Percentiles rank a stretch among this genome's conserved stretches.
These are phyloP conservation scores for Termitomyces sp. DNA, from an alignment of 768 basidiomycete genomes.

Conservation along the genomic window DNA sequence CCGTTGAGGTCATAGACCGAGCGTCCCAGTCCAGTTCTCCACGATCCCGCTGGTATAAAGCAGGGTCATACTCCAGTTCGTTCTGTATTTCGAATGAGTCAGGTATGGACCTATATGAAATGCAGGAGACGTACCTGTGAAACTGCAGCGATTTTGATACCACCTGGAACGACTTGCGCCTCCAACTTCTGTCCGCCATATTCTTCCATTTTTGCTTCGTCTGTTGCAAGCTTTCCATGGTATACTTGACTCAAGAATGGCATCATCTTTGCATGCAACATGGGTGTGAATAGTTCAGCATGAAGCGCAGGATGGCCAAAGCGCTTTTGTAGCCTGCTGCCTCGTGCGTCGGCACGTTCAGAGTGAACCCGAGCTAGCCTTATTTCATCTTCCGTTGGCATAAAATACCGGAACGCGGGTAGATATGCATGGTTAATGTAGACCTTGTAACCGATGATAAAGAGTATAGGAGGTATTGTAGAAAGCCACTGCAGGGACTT, in stretches of 20 bases:
- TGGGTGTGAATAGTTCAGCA: constrained; percentile 80
- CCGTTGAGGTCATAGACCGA: constrained; percentile 64
- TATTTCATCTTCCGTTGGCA: constrained; percentile 78
- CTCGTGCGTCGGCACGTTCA: constrained; percentile 64
- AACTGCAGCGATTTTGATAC: constrained; percentile 79
- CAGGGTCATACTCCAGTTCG: constrained; percentile 82
- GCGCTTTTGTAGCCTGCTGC: constrained; percentile 78
- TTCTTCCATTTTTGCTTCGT: constrained; percentile 65
- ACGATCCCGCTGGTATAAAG: constrained; percentile 69
- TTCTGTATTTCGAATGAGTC: constrained; percentile 26
- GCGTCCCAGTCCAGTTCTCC: constrained; percentile 89
- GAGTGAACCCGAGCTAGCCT: constrained; percentile 72
- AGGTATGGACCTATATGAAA: neutral
- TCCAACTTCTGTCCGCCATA: constrained; percentile 77
- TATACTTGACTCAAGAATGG: constrained; percentile 73
- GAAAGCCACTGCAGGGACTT: constrained; percentile 75
- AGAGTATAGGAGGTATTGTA: constrained; percentile 80
- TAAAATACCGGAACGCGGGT: constrained; percentile 72
- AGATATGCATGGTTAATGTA: constrained; percentile 71
- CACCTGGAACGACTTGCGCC: constrained; percentile 69
- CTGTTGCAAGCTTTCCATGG: constrained; percentile 59
- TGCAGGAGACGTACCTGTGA: constrained; percentile 47
- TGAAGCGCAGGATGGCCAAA: constrained; percentile 95
- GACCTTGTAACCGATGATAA: constrained; percentile 79
- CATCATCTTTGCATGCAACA: constrained; percentile 86